A percentile compares a stretch with the other conserved stretches of the same genome.
phyloP scores from a whole-genome alignment of 257 asterid species.

The Buddleja alternifolia region DNA sequence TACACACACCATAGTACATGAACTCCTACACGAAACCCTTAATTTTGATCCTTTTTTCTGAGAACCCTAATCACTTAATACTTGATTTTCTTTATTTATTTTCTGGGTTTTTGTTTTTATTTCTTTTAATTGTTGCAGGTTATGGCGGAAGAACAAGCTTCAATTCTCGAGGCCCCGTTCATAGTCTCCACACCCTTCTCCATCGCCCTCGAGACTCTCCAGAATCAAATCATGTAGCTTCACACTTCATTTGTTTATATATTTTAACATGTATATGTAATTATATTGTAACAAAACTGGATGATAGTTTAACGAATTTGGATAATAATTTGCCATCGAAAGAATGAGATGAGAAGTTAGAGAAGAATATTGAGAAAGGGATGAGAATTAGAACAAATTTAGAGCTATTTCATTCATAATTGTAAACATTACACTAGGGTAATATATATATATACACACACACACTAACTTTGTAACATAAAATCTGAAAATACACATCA shows the following conservation, averaged over 20 bases:
- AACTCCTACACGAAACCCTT: slow-evolving; percentile 28
- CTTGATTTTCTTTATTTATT: background rate
- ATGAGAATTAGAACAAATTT: too few relatives aligned
- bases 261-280: background rate
- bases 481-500: too few relatives aligned
- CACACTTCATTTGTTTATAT: background rate
- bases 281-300: too few relatives aligned
- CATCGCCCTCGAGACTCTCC: slow-evolving; percentile 58
- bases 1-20: too few relatives aligned
- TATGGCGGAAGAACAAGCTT: slow-evolving; percentile 22
- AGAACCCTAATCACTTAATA: background rate
- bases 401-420: too few relatives aligned
- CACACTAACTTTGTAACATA: too few relatives aligned
- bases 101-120: background rate
- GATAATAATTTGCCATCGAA: too few relatives aligned
- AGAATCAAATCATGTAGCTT: slow-evolving; percentile 57
- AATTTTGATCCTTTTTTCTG: background rate
- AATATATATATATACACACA: too few relatives aligned
- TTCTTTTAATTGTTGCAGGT: slow-evolving; percentile 31
- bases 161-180: slow-evolving; percentile 11
- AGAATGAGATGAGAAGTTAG: too few relatives aligned
- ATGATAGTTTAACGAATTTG: too few relatives aligned
- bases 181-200: slow-evolving; percentile 57
- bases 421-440: too few relatives aligned
- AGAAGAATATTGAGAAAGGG: too few relatives aligned